Evolutionary conservation across 768 basidiomycete species (phyloP).

Genomic region (Phaeotremella fagi): DNA sequence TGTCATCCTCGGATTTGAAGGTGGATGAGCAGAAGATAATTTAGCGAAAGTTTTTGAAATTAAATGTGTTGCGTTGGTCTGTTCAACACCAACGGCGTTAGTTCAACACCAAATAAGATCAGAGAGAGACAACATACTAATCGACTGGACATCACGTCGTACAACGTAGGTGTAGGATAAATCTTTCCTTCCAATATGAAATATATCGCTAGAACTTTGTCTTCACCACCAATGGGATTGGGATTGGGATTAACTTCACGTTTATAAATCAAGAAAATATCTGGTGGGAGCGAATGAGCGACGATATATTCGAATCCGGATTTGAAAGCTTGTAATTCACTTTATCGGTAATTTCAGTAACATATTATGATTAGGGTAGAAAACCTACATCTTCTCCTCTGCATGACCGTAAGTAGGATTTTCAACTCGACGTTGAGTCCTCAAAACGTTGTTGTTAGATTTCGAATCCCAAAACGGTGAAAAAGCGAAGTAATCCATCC

Average conservation of each 20-base stretch:
- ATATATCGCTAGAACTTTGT: slow-evolving; percentile 20
- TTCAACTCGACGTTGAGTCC: slow-evolving; percentile 32
- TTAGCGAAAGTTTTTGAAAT: slow-evolving; percentile 25
- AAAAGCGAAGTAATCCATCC: slow-evolving; percentile 43
- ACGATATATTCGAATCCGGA: slow-evolving; percentile 41
- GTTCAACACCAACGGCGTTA: neutral
- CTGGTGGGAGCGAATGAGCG: slow-evolving; percentile 31
- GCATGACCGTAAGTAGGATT: slow-evolving; percentile 34
- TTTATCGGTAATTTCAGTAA: neutral
- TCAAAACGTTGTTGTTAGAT: slow-evolving; percentile 37
- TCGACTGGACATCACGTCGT: slow-evolving; percentile 26
- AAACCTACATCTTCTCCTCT: slow-evolving; percentile 36
- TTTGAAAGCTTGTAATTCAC: slow-evolving; percentile 30
- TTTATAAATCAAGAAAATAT: slow-evolving; percentile 30
- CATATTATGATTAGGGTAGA: neutral
- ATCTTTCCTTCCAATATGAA: slow-evolving; percentile 37
- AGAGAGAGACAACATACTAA: slow-evolving; percentile 21
- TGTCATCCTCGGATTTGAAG: slow-evolving; percentile 32
- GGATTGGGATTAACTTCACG: slow-evolving; percentile 23
- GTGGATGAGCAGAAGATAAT: slow-evolving; percentile 27
- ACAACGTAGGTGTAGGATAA: slow-evolving; percentile 37
- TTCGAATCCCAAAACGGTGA: slow-evolving; percentile 43
- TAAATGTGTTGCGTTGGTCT: slow-evolving; percentile 36
- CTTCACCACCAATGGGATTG: slow-evolving; percentile 14
- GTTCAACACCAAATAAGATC: neutral